Evolutionary conservation across 2,329 filamentous ascomycete species (phyloP), one percentile per base, ranked within the genome.

Genomic region (Teratosphaeria epicoccoides): DNA sequence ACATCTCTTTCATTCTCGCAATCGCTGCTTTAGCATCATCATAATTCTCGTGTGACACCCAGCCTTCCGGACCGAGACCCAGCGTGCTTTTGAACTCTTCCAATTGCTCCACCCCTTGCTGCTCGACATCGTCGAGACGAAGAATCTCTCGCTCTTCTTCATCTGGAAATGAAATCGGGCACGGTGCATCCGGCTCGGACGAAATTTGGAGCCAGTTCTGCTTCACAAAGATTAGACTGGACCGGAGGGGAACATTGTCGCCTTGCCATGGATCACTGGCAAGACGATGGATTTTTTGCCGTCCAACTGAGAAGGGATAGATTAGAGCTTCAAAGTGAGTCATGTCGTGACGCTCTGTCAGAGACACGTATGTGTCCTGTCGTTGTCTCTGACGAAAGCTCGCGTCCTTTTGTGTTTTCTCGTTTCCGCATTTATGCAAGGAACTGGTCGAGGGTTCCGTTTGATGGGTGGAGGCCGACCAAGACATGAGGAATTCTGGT

Each of bases 401-500:
- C n/a, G n/a, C n/a, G n/a, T n/a, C n/a, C n/a, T n/a, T n/a, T n/a
- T n/a, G 11, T n/a, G 4, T 6, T n/a, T 17, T 12, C 11, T 17
- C 33, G 33, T 3, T n/a, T 6, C 17, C 12, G n/a, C 14, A 6
- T n/a, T 37, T n/a, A n/a, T 17, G 12, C 12, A 6, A 14, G 14
- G 33, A n/a, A 17, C 33, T 17, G 12, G 11, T 37, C 33, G 33
- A n/a, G 33, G n/a, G 6, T n/a, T 37, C 33, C 14, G 33, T n/a
- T 37, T 12, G 6, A 17, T n/a, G 12, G 11, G 43, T 23, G 6
- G 29, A 40, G 46, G 52, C 47, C 4, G 25, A 11, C 12, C 47
- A 70, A 50, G 71, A 71, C 52, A 71, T 64, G 53, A 73, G 69
- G 43, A 57, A 51, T 1, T 64, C 62, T 45, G 70, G 71, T 50